Percentiles rank a stretch among this genome's conserved stretches.
phyloP scores from a whole-genome alignment of 352 stramenopile genomes.

The Thalassiosira ordinaria region DNA sequence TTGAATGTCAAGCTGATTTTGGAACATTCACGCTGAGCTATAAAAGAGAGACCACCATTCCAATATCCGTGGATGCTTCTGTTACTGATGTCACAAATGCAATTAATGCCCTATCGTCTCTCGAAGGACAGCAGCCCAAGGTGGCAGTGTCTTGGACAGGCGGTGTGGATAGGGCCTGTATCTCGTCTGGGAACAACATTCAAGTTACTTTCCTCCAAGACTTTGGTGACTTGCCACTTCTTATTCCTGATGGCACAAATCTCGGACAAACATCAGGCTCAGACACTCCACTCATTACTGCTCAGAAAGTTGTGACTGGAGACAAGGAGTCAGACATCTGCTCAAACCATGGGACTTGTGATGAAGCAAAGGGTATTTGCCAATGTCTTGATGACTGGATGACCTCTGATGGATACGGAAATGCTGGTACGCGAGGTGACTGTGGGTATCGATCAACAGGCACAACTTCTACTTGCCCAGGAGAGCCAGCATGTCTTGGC shows the following conservation, averaged over 20 bases:
- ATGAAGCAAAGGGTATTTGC: slow-evolving; percentile 66
- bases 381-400: slow-evolving; percentile 85
- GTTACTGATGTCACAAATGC: slow-evolving; percentile 39
- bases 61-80: slow-evolving; percentile 60
- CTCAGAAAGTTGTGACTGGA: slow-evolving; percentile 52
- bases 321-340: slow-evolving; percentile 68
- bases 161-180: slow-evolving; percentile 36
- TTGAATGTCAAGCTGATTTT: slow-evolving; percentile 64
- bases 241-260: slow-evolving; percentile 59
- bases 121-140: slow-evolving; percentile 43
- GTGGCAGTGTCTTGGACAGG: slow-evolving; percentile 44
- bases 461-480: slow-evolving; percentile 71
- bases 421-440: slow-evolving; percentile 89
- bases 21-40: slow-evolving; percentile 66
- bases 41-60: slow-evolving; percentile 50
- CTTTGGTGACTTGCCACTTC: slow-evolving; percentile 58
- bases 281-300: slow-evolving; percentile 50
- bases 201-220: slow-evolving; percentile 64
- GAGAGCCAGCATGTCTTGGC: slow-evolving; percentile 73
- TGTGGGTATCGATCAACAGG: slow-evolving; percentile 85
- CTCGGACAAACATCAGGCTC: slow-evolving; percentile 49
- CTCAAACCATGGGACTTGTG: slow-evolving; percentile 71
- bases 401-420: slow-evolving; percentile 90
- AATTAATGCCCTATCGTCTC: slow-evolving; percentile 54
- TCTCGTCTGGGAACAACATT: slow-evolving; percentile 55